These are phyloP conservation scores for Lentinula boryana DNA, from an alignment of 768 basidiomycete species.

Conservation along the genomic window DNA sequence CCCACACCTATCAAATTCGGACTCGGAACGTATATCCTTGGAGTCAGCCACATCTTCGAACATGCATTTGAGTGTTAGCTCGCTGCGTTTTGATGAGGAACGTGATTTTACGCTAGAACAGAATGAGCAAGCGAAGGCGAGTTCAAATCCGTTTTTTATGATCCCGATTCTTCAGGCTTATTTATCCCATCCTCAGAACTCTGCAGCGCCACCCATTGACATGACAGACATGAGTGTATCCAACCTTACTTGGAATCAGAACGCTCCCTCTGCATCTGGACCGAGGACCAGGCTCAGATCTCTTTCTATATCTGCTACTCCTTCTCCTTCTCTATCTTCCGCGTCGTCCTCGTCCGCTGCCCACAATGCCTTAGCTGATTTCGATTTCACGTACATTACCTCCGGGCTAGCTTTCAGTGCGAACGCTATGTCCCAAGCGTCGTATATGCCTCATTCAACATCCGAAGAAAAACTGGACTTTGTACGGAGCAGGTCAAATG, in stretches of 20 bases:
- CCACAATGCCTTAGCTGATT: background rate
- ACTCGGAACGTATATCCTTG: background rate
- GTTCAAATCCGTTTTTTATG: background rate
- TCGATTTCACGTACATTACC: background rate
- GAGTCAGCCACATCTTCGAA: background rate
- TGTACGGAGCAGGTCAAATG: background rate
- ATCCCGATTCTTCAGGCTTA: background rate
- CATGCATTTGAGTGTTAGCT: conserved; percentile 1
- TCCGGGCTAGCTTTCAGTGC: background rate
- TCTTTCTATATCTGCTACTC: background rate
- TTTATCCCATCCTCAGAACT: background rate
- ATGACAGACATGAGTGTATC: background rate
- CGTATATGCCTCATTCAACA: background rate
- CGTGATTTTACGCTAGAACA: background rate
- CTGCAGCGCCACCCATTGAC: background rate
- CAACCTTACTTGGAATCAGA: background rate
- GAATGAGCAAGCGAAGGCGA: background rate
- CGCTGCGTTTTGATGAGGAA: background rate
- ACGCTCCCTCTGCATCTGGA: background rate
- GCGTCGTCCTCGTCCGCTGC: background rate
- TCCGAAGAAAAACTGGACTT: background rate
- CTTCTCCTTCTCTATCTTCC: background rate
- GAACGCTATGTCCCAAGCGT: background rate
- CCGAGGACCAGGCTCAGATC: background rate
- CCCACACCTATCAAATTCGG: background rate